Percentiles rank a stretch among this genome's conserved stretches.
phyloP scores from a whole-genome alignment of 2,329 filamentous ascomycete genomes.

The Verruconis gallopava region DNA sequence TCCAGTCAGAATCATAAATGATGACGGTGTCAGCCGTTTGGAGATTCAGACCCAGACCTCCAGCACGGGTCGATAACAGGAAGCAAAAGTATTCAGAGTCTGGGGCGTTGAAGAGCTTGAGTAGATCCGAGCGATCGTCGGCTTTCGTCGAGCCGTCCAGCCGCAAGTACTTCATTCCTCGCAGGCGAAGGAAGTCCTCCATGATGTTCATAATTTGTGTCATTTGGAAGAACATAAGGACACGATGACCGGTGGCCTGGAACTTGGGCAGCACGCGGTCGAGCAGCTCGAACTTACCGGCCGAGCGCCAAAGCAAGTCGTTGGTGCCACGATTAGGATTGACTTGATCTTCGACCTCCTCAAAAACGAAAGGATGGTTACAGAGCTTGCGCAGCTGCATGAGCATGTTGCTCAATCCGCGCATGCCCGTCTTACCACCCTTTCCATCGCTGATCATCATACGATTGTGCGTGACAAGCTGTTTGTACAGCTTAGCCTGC shows the following conservation, averaged over 20 bases:
- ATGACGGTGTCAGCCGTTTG: slow-evolving; percentile 98
- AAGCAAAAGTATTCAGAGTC: slow-evolving; percentile 94
- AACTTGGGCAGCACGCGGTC: slow-evolving; percentile 93
- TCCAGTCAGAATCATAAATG: slow-evolving; percentile 99
- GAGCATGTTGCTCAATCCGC: slow-evolving; percentile 97
- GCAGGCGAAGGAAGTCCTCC: slow-evolving; percentile 88
- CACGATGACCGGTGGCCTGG: slow-evolving; percentile 76
- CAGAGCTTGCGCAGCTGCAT: slow-evolving; percentile 98
- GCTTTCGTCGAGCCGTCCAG: slow-evolving; percentile 95
- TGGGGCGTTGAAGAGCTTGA: slow-evolving; percentile 80
- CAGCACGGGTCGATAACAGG: slow-evolving; percentile 92
- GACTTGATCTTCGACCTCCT: slow-evolving; percentile 96
- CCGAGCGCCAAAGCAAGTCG: slow-evolving; percentile 85
- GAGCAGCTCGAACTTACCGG: slow-evolving; percentile 92
- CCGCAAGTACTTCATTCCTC: slow-evolving; percentile 74
- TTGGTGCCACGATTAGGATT: slow-evolving; percentile 82
- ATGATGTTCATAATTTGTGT: slow-evolving; percentile 99
- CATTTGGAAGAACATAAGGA: slow-evolving; percentile 99
- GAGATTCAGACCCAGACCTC: slow-evolving; percentile 91
- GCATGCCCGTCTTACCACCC: slow-evolving; percentile 85
- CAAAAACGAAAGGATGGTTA: slow-evolving; percentile 98
- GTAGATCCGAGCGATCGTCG: slow-evolving; percentile 84
- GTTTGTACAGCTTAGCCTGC: slow-evolving; percentile 89
- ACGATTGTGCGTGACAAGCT: slow-evolving; percentile 91
- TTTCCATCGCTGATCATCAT: slow-evolving; percentile 91